Evolutionary conservation across 345 rosid genomes (phyloP), one percentile per base, ranked within the genome.

Genomic region (Gossypium bickii): DNA sequence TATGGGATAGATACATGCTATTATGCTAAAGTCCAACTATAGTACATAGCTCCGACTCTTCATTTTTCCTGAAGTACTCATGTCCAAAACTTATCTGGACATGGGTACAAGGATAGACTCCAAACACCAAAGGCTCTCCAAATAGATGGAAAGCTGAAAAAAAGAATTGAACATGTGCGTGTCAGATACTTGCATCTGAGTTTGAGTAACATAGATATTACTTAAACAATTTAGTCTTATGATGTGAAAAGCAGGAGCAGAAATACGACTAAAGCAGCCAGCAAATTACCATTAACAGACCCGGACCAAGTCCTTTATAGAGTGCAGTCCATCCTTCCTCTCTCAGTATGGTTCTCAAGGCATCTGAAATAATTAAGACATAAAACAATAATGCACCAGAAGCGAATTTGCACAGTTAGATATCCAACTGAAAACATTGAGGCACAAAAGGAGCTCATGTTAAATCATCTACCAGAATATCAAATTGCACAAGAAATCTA

Each of bases 241-340:
- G 17, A 67, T 69, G 74, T 12, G 29, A 29, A 47, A 17, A 2
- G 60, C 49, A 13, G 44, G 44, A 13, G 12, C 27, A 34, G 12
- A 29, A 69, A 24, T 43, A 22, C 7, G 15, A 63, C 25, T 11
- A 67, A 59, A 15, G 27, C 74, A 75, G 71, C 8, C 24, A 29
- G 52, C 56, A 78, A 87, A 86, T 76, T 79, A 95, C 97, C 87
- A 95, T 84, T 29, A 94, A 83, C 51, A 94, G 96, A 80, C 92
- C 78, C 34, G 99, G 98, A 84, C 79, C 83, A 74, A 93, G 74
- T 76, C 99, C 99, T 82, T 80, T 92, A 82, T 89, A 94, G 76
- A 94, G 89, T 71, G 93, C 98, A 59, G 76, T 79, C 88, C 92
- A 89, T 52, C 99, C 99, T 86, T 95, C 99, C 83, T 93, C 94